Base-by-base conservation (phyloP, 2,329 filamentous ascomycete genomes). In the Immersiporthe knoxdaviesiana region DNA sequence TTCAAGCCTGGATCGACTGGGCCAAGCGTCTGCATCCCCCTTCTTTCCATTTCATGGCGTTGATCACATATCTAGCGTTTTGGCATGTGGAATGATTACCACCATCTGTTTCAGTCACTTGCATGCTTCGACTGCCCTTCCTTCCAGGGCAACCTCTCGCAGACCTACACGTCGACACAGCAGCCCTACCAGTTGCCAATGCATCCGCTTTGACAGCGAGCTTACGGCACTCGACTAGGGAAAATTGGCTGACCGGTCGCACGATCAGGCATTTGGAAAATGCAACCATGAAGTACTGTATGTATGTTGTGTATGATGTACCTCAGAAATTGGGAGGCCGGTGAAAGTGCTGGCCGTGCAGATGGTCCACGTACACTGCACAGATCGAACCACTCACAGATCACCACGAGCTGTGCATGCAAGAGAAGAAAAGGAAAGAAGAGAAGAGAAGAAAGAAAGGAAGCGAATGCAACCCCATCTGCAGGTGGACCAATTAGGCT, bases 291-390 rank as follows among this genome's bases (percentile, higher is more conserved):
- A 56, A 16, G 52, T 30, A 30, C 27, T 18, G 8, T 35, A 8
- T 35, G 8, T 8, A 35, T 35, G 35, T 35, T 8, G 8, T 35
- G 27, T 30, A 56, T 16, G 16, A 11, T 39, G 32, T n/a, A 24
- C 18, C 14, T 62, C 12, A 14, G 14, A 12, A 21, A 7, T 16
- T 47, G 44, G 18, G n/a, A 7, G 44, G 59, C n/a, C 24, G 37
- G 37, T 18, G 35, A 41, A 27, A 44, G n/a, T 44, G 59, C n/a
- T 62, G 59, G 37, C n/a, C n/a, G 14, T 62, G 59, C 59, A 62
- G 35, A 18, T 16, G 16, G n/a, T 24, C 7, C 44, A 47, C 44
- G 44, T 10, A 18, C 37, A 7, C 35, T 4, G 35, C 4, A n/a
- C n/a, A n/a, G 59, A 39, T n/a, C 37, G 37, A 27, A 16, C 59